Conservation (phyloP, 371 early-diverging fungal genomes). For the Capillidium rhysosporum region DNA sequence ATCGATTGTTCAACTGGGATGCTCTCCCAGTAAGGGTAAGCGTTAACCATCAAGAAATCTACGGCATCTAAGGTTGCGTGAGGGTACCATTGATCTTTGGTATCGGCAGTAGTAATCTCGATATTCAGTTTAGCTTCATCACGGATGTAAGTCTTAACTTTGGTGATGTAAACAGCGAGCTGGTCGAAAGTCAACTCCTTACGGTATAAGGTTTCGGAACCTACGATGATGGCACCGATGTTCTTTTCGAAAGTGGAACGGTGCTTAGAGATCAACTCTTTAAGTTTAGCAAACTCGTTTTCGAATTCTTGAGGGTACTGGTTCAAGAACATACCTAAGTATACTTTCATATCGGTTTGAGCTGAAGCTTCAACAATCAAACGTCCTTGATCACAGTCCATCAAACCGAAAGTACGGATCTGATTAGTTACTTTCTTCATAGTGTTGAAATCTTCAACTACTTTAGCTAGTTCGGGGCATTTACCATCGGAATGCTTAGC, state of each 20-base stretch:
- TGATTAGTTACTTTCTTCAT: not conserved
- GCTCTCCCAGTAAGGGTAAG: slow-evolving; percentile 6
- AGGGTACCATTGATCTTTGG: slow-evolving; percentile 4
- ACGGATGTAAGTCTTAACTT: not conserved
- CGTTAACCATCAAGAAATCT: slow-evolving; percentile 6
- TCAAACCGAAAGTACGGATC: slow-evolving; percentile 6
- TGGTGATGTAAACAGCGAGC: not conserved
- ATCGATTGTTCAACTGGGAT: not conserved
- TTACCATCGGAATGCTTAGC: slow-evolving; percentile 6
- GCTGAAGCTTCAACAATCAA: slow-evolving; percentile 3
- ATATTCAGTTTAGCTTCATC: not conserved
- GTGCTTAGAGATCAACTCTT: not conserved
- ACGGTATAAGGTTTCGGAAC: slow-evolving; percentile 4
- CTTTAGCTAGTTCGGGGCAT: slow-evolving; percentile 1
- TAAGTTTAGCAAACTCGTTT: slow-evolving; percentile 4
- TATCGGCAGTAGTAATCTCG: slow-evolving; percentile 4
- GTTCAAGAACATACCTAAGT: slow-evolving; percentile 6
- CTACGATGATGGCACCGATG: slow-evolving; percentile 1
- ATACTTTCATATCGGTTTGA: not conserved
- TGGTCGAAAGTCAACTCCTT: slow-evolving; percentile 1
- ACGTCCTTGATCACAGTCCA: slow-evolving; percentile 4
- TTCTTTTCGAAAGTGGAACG: slow-evolving; percentile 4
- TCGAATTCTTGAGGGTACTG: not conserved
- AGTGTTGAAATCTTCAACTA: slow-evolving; percentile 2
- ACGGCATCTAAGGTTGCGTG: slow-evolving; percentile 4